A percentile compares a stretch with the other conserved stretches of the same genome.
phyloP scores from a whole-genome alignment of 2,329 filamentous ascomycete species.

The Colletotrichum phormii region DNA sequence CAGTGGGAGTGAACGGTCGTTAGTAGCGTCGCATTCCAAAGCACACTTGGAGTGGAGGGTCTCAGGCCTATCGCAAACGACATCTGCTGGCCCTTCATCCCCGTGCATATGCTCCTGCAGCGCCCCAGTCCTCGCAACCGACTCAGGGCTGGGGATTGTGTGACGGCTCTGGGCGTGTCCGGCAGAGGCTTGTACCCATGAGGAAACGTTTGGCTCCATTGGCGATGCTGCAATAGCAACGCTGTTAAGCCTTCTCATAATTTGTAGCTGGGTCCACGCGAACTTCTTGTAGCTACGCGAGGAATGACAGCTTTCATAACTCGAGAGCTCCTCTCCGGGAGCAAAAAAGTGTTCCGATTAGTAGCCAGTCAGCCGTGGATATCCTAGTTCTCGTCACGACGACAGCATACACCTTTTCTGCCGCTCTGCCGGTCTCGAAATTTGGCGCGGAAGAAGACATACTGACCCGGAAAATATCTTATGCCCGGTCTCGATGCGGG shows the following conservation, averaged over 20 bases:
- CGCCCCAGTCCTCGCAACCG: slow-evolving; percentile 19
- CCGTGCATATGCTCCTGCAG: slow-evolving; percentile 3
- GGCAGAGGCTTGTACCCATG: slow-evolving; percentile 7
- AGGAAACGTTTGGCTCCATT: slow-evolving; percentile 12
- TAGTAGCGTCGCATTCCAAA: slow-evolving; percentile 2
- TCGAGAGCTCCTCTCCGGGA: not conserved
- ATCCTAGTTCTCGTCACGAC: slow-evolving; percentile 10
- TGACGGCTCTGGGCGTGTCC: slow-evolving; percentile 11
- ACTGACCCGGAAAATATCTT: slow-evolving; percentile 1
- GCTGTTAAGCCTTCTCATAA: slow-evolving; percentile 13
- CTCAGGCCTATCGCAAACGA: not conserved
- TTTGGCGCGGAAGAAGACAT: slow-evolving; percentile 15
- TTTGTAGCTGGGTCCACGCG: slow-evolving; percentile 4
- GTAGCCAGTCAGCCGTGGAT: slow-evolving; percentile 1
- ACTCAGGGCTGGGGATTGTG: not conserved
- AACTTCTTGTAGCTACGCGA: not conserved
- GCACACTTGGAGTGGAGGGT: slow-evolving; percentile 2
- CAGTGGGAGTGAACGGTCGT: not conserved
- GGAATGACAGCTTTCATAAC: not conserved
- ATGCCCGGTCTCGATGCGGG: not conserved
- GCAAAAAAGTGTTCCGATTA: not conserved
- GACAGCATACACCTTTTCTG: not conserved
- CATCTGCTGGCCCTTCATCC: not conserved
- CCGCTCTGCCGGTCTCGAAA: not conserved
- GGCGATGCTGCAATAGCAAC: slow-evolving; percentile 32